Evolutionary conservation across 768 basidiomycete species (phyloP).

Genomic region (Sistotremastrum niveocremeum): DNA sequence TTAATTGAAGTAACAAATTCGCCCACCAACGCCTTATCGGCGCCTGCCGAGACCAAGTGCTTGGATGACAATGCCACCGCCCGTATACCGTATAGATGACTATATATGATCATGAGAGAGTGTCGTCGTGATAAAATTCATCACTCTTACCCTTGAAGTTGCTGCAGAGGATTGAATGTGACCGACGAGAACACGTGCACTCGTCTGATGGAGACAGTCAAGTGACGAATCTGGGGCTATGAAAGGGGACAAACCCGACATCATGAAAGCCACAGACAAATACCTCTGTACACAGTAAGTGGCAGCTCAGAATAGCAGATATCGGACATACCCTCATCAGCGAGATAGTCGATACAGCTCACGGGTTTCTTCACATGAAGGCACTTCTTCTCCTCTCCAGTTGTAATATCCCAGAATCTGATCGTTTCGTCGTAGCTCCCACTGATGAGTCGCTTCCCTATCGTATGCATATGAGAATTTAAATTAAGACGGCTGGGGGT

Average conservation of each 20-base stretch:
- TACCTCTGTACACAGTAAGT: conserved; percentile 39
- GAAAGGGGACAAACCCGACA: conserved; percentile 46
- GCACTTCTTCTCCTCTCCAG: conserved; percentile 56
- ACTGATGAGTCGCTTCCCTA: conserved; percentile 69
- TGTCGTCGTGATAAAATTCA: not conserved
- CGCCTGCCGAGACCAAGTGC: conserved; percentile 78
- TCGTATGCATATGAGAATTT: not conserved
- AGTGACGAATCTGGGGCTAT: not conserved
- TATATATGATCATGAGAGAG: not conserved
- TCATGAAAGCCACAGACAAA: conserved; percentile 91
- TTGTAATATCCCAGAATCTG: conserved; percentile 78
- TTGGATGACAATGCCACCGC: conserved; percentile 77
- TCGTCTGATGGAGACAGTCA: conserved; percentile 33
- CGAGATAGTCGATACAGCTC: conserved; percentile 77
- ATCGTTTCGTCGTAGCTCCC: conserved; percentile 90
- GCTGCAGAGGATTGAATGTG: conserved; percentile 73
- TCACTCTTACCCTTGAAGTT: conserved; percentile 37
- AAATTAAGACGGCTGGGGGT: not conserved
- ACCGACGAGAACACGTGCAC: conserved; percentile 81
- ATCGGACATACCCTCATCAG: conserved; percentile 49
- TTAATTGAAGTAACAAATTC: too few relatives aligned
- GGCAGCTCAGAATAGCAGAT: conserved; percentile 2
- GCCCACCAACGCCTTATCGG: conserved; percentile 51
- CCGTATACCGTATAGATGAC: conserved; percentile 81
- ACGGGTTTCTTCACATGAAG: conserved; percentile 80